Evolutionary conservation across 2,329 filamentous ascomycete genomes (phyloP), one percentile per base, ranked within the genome.

Genomic region (Chrysosphaeria jannelii): DNA sequence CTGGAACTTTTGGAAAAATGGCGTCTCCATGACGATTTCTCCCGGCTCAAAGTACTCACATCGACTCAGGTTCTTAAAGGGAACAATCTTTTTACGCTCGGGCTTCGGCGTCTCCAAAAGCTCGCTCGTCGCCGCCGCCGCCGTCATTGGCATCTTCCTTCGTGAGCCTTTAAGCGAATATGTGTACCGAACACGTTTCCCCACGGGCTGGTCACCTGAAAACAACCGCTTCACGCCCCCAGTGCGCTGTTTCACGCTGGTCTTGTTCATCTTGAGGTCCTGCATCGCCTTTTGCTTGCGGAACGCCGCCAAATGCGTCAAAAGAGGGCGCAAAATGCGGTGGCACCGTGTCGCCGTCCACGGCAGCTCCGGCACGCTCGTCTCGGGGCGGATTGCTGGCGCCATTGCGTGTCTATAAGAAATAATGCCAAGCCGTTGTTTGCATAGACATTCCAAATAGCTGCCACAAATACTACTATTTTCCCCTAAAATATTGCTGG

Each of bases 341-440:
- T 48, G 44, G 21, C 51, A 56, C 26, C 49, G 39, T 23, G 47
- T 42, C 5, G 51, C 46, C 4, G 48, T 54, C 51, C 51, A 56
- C 8, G 38, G 39, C 21, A 43, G 29, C 11, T 28, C 28, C 4
- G 26, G 17, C 0, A 22, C 15, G 5, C 25, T 20, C 4, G 21
- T 25, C 5, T 29, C 26, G 5, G 26, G 29, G n/a, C n/a, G n/a
- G n/a, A n/a, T n/a, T n/a, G n/a, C n/a, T 13, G 21, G 22, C 2
- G 23, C 10, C 10, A 16, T 16, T 4, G 29, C 10, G 3, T 27
- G 29, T 3, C 27, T 20, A 6, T 26, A 23, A 10, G 25, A 26
- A 17, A 26, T 25, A 19, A 22, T 27, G 16, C 28, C 26, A 16
- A 24, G 27, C 8, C 27, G 27, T 12, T 23, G 26, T 5, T 25